Evolutionary conservation across 2,329 filamentous ascomycete genomes (phyloP), one percentile per base, ranked within the genome.

Genomic region (Aspergillus unguis): DNA sequence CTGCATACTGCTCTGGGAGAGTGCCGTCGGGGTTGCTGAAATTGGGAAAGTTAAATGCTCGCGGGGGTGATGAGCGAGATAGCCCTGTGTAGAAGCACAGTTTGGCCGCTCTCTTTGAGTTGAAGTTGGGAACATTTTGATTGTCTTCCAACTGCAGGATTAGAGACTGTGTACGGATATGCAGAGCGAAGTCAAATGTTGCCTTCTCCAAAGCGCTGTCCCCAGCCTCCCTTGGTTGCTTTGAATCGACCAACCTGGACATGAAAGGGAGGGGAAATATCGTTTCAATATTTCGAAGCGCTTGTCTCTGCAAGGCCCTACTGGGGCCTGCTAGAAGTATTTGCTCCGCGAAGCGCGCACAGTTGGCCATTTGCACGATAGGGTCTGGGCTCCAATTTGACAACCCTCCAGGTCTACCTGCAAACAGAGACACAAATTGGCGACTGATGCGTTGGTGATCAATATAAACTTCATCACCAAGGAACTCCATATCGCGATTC

Each of bases 91-190:
- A 73, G 48, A 83, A 83, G 0, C 75, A 60, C 0, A 67, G 61
- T 2, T 61, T 55, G 3, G 82, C 52, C 9, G 73, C 60, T 7
- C 63, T 60, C 9, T 74, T 62, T 3, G 77, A 73, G 54, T 76
- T 62, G 43, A 73, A 77, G 6, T 57, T 58, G 2, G 58, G 54
- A 4, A 66, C 59, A 28, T 67, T 52, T 29, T 67, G 57, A 6
- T 66, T 64, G 7, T 62, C 64, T 37, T 71, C 63, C 3, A 80
- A 61, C 5, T 70, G 63, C n/a, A 71, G 56, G 37, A 83, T 77
- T n/a, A 77, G 68, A 8, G 75, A 69, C 56, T 85, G 82, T 2
- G 80, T 83, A 2, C 81, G 75, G 25, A 85, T 70, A 5, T 80
- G 77, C 5, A 84, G 63, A 1, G 73, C 78, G 25, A 83, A 57